Conservation (phyloP, 495 filamentous ascomycete species). For the Elasticomyces elasticus region DNA sequence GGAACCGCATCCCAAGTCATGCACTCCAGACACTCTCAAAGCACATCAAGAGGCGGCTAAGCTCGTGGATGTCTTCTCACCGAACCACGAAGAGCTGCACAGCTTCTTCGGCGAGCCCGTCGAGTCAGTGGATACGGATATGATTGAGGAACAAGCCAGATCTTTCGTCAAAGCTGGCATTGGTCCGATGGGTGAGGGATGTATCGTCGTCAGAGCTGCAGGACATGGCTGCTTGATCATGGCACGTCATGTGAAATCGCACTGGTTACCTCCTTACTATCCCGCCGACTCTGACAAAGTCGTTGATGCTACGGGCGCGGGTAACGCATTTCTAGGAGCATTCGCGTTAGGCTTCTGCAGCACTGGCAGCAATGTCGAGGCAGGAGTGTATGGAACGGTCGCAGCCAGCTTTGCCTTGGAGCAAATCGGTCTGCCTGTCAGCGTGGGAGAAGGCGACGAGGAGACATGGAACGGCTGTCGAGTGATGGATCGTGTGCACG, state of each 20-base stretch:
- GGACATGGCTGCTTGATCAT: constrained; percentile 51
- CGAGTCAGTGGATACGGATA: constrained; percentile 3
- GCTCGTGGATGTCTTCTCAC: constrained; percentile 71
- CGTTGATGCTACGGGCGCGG: constrained; percentile 87
- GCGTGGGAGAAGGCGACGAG: neutral
- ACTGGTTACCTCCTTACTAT: constrained; percentile 46
- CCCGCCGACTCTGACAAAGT: constrained; percentile 45
- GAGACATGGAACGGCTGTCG: constrained; percentile 12
- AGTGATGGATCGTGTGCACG: constrained; percentile 1
- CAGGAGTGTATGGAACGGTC: constrained; percentile 65
- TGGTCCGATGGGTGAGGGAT: constrained; percentile 38
- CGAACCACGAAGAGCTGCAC: constrained; percentile 76
- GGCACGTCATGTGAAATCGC: constrained; percentile 28
- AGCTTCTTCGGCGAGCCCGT: constrained; percentile 53
- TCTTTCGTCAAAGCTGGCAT: constrained; percentile 49
- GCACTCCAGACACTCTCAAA: constrained; percentile 60
- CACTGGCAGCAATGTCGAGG: constrained; percentile 45
- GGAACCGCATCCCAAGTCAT: constrained; percentile 87
- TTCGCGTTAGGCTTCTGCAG: constrained; percentile 61
- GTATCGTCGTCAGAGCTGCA: constrained; percentile 45
- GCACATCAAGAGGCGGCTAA: constrained; percentile 60
- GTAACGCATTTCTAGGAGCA: constrained; percentile 82
- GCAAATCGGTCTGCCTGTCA: constrained; percentile 70
- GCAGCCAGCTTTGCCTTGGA: constrained; percentile 89
- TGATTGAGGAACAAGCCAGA: constrained; percentile 26